Evolutionary conservation across 768 basidiomycete species (phyloP).

Genomic region (Hydnomerulius pinastri): DNA sequence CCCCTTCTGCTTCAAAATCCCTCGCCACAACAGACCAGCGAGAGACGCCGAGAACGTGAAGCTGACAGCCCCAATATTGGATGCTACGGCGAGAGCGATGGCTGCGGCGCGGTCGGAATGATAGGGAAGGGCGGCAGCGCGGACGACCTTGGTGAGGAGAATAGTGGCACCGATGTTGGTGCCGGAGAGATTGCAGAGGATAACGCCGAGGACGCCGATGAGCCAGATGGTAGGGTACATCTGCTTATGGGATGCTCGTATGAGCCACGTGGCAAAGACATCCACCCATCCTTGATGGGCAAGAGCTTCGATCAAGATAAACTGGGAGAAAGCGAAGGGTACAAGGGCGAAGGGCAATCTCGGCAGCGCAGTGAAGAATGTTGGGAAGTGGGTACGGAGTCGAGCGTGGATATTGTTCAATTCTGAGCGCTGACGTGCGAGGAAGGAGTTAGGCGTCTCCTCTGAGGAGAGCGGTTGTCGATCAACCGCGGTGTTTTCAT

Average conservation of each 20-base stretch:
- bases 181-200: slow-evolving; percentile 80
- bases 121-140: slow-evolving; percentile 40
- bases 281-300: slow-evolving; percentile 85
- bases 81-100: slow-evolving; percentile 79
- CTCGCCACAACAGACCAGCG: slow-evolving; percentile 83
- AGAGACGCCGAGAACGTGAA: slow-evolving; percentile 88
- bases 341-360: slow-evolving; percentile 80
- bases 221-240: slow-evolving; percentile 60
- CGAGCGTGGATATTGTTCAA: not conserved
- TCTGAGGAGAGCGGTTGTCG: not conserved
- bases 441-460: not conserved
- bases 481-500: slow-evolving; percentile 5
- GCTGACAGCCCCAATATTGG: slow-evolving; percentile 89
- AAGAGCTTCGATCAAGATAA: slow-evolving; percentile 89
- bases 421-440: not conserved
- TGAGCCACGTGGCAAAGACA: slow-evolving; percentile 73
- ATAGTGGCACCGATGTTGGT: slow-evolving; percentile 94
- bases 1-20: slow-evolving; percentile 72
- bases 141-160: slow-evolving; percentile 78
- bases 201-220: slow-evolving; percentile 69
- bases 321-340: slow-evolving; percentile 92
- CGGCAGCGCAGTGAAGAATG: slow-evolving; percentile 61
- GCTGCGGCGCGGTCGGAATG: slow-evolving; percentile 54
- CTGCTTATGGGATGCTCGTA: slow-evolving; percentile 41
- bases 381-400: slow-evolving; percentile 59